These are phyloP conservation scores for Mrakia frigida DNA, from an alignment of 768 basidiomycete genomes.

Conservation along the genomic window DNA sequence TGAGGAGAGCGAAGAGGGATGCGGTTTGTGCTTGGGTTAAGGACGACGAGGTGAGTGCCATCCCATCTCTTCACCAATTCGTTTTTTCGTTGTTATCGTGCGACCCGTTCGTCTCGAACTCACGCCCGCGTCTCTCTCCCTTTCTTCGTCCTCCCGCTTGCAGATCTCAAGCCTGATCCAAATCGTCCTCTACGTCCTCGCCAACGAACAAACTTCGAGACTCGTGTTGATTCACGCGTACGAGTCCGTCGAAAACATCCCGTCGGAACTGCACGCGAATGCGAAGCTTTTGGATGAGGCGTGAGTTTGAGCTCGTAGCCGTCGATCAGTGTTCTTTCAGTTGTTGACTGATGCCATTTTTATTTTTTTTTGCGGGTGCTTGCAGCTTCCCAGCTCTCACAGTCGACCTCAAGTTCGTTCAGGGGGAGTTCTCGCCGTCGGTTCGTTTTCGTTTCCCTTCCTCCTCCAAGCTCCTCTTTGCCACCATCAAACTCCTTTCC, in stretches of 20 bases:
- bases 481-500: slow-evolving; percentile 52
- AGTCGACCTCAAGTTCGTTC: slow-evolving; percentile 52
- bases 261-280: slow-evolving; percentile 69
- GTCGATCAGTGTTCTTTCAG: too few species aligned
- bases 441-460: slow-evolving; percentile 34
- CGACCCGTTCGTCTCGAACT: too few species aligned
- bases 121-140: not conserved
- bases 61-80: not conserved
- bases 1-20: slow-evolving; percentile 52
- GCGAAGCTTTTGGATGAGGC: slow-evolving; percentile 46
- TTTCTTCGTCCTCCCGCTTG: not conserved
- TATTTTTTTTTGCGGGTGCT: too few species aligned
- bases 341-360: too few species aligned
- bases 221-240: slow-evolving; percentile 66
- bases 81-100: too few species aligned
- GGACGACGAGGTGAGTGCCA: slow-evolving; percentile 57
- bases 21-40: slow-evolving; percentile 60
- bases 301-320: not conserved
- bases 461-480: slow-evolving; percentile 17
- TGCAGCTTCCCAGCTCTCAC: slow-evolving; percentile 64
- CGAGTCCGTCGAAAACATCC: slow-evolving; percentile 53
- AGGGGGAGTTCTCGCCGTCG: slow-evolving; percentile 32
- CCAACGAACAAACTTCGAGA: slow-evolving; percentile 65
- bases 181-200: slow-evolving; percentile 60
- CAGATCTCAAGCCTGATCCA: slow-evolving; percentile 64